phyloP scores from a whole-genome alignment of 805 yeast genomes.

The Saccharomycopsis sp. region DNA sequence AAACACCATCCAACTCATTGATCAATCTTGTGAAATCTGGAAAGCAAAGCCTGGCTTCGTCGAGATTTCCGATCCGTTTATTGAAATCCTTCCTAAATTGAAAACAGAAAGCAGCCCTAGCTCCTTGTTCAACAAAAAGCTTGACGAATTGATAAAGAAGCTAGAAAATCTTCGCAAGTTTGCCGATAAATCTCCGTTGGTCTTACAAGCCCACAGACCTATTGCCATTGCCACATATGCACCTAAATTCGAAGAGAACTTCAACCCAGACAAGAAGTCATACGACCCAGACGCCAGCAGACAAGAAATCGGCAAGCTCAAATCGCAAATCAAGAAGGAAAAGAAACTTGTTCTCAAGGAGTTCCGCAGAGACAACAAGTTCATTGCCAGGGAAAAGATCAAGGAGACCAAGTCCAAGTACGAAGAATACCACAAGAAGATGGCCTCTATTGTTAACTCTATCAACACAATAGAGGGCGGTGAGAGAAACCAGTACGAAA shows the following conservation, averaged over 20 bases:
- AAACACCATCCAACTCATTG: constrained; percentile 28
- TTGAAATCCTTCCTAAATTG: constrained; percentile 32
- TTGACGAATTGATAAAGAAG: constrained; percentile 34
- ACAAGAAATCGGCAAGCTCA: constrained; percentile 76
- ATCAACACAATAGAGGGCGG: constrained; percentile 93
- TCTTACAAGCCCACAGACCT: constrained; percentile 76
- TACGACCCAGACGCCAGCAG: constrained; percentile 76
- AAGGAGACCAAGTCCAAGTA: constrained; percentile 66
- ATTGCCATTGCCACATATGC: constrained; percentile 75
- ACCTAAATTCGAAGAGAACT: constrained; percentile 92
- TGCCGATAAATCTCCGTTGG: constrained; percentile 57
- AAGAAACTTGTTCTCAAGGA: constrained; percentile 82
- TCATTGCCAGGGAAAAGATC: constrained; percentile 79
- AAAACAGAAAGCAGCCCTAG: constrained; percentile 27
- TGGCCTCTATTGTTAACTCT: constrained; percentile 77
- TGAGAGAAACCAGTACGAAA: constrained; percentile 84
- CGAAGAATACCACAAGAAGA: constrained; percentile 76
- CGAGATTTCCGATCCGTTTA: constrained; percentile 48
- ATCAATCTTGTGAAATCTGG: constrained; percentile 38
- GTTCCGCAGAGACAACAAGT: constrained; percentile 78
- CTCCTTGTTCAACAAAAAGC: constrained; percentile 23
- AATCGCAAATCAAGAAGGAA: constrained; percentile 83
- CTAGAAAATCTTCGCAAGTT: constrained; percentile 42
- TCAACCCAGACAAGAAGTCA: constrained; percentile 90
- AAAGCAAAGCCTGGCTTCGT: constrained; percentile 52